phyloP scores from a whole-genome alignment of 129 eudicot species.

The Centella asiatica region DNA sequence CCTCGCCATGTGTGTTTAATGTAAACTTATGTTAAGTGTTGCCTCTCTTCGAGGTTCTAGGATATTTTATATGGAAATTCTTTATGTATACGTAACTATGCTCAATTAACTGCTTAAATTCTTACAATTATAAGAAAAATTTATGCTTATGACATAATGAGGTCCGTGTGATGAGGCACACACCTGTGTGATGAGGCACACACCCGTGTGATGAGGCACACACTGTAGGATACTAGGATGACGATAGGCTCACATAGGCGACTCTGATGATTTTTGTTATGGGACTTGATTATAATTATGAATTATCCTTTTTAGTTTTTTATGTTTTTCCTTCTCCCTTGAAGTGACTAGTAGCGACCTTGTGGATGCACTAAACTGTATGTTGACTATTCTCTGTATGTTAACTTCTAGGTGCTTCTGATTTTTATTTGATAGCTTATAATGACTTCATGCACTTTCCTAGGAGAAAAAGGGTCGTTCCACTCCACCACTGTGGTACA shows the following conservation, averaged over 20 bases:
- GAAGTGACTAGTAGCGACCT: not conserved
- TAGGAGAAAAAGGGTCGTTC: constrained; percentile 84
- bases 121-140: too few species aligned
- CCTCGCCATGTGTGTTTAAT: not conserved
- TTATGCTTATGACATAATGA: not conserved
- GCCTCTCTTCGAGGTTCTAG: not conserved
- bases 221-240: not conserved
- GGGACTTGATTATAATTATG: not conserved
- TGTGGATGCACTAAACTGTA: too few species aligned
- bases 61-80: too few species aligned
- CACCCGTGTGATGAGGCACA: too few species aligned
- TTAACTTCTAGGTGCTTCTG: not conserved
- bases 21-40: not conserved
- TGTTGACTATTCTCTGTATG: too few species aligned
- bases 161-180: not conserved
- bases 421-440: constrained; percentile 9
- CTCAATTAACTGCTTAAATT: not conserved
- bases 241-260: not conserved
- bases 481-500: constrained; percentile 80
- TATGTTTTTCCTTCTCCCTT: not conserved
- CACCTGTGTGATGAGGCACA: too few species aligned
- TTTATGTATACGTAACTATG: not conserved
- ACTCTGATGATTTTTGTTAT: not conserved
- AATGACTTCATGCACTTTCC: constrained; percentile 3
- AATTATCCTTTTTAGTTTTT: not conserved